Evolutionary conservation across 495 filamentous ascomycete genomes (phyloP).

Genomic region (Annulohypoxylon stygium): DNA sequence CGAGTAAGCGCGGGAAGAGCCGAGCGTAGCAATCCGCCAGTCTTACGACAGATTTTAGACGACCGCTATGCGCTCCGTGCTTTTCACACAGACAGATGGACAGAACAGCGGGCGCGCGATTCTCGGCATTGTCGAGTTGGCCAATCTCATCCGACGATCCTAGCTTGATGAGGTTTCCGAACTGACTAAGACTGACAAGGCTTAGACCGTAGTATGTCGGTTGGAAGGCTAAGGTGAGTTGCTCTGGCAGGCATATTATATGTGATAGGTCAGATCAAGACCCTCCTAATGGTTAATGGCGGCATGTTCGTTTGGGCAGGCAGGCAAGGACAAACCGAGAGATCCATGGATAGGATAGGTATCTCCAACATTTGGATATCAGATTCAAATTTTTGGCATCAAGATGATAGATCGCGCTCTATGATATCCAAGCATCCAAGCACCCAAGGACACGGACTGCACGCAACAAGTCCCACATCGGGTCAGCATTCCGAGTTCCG

Average conservation of each 20-base stretch:
- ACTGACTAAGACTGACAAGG: constrained; percentile 48
- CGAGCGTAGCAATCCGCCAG: constrained; percentile 41
- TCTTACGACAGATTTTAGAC: constrained; percentile 48
- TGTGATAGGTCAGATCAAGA: constrained; percentile 19
- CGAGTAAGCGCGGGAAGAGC: constrained; percentile 38
- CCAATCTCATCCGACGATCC: constrained; percentile 36
- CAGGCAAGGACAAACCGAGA: background rate
- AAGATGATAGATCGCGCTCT: constrained; percentile 40
- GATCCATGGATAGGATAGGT: background rate
- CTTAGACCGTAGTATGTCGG: constrained; percentile 27
- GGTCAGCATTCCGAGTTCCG: constrained; percentile 43
- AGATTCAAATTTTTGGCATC: constrained; percentile 32
- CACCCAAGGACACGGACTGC: constrained; percentile 35
- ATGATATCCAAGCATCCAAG: background rate
- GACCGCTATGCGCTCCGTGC: constrained; percentile 28
- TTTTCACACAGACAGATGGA: background rate
- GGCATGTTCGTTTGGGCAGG: constrained; percentile 25
- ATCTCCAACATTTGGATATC: constrained; percentile 26
- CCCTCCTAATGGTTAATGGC: constrained; percentile 25
- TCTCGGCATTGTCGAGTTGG: constrained; percentile 29
- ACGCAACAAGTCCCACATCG: constrained; percentile 36
- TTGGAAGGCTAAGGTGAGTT: constrained; percentile 11
- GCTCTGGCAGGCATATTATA: background rate
- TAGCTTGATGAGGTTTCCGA: constrained; percentile 29
- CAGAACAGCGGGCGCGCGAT: constrained; percentile 29